phyloP scores from a whole-genome alignment of 179 eudicot genomes.

The Beta lomatogona region DNA sequence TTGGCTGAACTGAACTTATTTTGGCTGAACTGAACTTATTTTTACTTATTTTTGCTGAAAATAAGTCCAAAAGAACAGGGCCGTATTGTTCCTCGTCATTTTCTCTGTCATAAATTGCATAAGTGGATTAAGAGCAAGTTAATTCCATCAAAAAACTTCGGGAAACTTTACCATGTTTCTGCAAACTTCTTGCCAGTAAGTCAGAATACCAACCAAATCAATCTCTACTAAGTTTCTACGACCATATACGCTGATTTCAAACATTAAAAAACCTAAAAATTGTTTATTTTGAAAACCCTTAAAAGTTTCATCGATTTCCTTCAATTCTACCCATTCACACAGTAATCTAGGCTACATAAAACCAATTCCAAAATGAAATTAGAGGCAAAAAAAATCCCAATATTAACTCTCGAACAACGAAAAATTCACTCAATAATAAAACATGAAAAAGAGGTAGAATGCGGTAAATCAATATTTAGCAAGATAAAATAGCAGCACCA shows the following conservation, averaged over 20 bases:
- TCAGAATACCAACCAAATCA: background rate
- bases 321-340: too few species aligned
- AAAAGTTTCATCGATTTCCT: background rate
- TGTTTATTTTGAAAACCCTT: background rate
- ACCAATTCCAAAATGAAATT: background rate
- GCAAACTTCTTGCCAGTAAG: too few species aligned
- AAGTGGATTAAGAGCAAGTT: background rate
- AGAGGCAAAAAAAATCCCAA: background rate
- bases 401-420: background rate
- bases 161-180: too few species aligned
- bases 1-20: too few species aligned
- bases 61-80: too few species aligned
- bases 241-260: background rate
- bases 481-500: background rate
- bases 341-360: too few species aligned
- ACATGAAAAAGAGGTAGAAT: background rate
- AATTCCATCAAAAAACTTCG: background rate
- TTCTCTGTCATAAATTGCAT: too few species aligned
- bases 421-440: background rate
- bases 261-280: background rate
- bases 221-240: too few species aligned
- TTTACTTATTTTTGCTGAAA: too few species aligned
- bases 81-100: too few species aligned
- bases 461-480: background rate
- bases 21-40: too few species aligned